Percentiles rank a stretch among this genome's conserved stretches.
phyloP scores from a whole-genome alignment of 202 grass and related monocot genomes.

The Carex arenaria region DNA sequence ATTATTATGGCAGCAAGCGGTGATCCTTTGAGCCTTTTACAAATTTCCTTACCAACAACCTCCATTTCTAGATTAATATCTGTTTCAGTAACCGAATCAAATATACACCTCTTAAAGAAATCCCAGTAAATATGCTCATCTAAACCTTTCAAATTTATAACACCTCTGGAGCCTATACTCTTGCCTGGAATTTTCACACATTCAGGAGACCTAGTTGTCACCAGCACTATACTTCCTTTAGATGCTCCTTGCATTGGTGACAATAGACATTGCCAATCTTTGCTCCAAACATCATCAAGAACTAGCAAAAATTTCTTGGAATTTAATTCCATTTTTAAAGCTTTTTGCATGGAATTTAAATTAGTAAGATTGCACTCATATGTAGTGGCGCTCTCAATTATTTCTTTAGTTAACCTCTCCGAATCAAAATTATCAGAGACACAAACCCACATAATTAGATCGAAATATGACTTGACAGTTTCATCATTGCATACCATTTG shows the following conservation, averaged over 20 bases:
- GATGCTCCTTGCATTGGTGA: not conserved
- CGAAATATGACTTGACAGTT: constrained; percentile 14
- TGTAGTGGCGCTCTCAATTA: constrained; percentile 17
- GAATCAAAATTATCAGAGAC: constrained; percentile 38
- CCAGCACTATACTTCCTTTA: not conserved
- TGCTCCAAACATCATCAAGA: constrained; percentile 42
- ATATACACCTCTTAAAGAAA: constrained; percentile 16
- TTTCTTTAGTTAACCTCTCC: constrained; percentile 39
- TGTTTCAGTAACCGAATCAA: not conserved
- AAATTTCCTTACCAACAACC: not conserved
- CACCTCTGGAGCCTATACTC: not conserved
- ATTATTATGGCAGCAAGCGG: constrained; percentile 39
- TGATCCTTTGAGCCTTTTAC: constrained; percentile 22
- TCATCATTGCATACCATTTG: constrained; percentile 36
- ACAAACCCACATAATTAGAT: constrained; percentile 39
- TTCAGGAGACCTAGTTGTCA: constrained; percentile 21
- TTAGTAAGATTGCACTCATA: constrained; percentile 2
- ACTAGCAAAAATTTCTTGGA: constrained; percentile 39
- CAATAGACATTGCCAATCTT: constrained; percentile 24
- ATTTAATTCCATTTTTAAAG: not conserved
- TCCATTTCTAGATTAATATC: not conserved
- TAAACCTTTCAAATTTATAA: not conserved
- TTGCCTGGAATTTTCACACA: not conserved
- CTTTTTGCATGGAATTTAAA: constrained; percentile 24
- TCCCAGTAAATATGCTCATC: not conserved